These are phyloP conservation scores for Cladosporium velox DNA, from an alignment of 2,329 filamentous ascomycete genomes.

Conservation along the genomic window DNA sequence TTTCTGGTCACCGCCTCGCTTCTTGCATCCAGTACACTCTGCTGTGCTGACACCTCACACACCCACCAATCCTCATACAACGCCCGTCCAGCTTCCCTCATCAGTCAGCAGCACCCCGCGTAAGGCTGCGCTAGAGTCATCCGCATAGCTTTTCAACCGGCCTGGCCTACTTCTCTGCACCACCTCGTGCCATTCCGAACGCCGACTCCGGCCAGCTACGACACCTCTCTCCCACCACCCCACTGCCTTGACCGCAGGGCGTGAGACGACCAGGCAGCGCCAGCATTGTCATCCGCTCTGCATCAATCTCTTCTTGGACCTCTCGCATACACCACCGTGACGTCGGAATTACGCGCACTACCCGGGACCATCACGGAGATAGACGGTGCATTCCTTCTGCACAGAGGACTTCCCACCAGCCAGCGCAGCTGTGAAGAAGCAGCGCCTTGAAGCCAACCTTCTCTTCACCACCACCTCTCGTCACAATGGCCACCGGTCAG, in stretches of 20 bases:
- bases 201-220: slow-evolving; percentile 6
- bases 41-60: not conserved
- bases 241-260: not conserved
- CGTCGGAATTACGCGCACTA: slow-evolving; percentile 12
- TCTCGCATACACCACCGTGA: not conserved
- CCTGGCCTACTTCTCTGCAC: not conserved
- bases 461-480: not conserved
- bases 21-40: not conserved
- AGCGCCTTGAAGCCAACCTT: not conserved
- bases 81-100: not conserved
- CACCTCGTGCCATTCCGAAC: not conserved
- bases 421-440: not conserved
- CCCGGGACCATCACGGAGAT: slow-evolving; percentile 7
- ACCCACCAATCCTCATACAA: not conserved
- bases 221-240: not conserved
- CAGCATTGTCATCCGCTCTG: not conserved
- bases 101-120: slow-evolving; percentile 17
- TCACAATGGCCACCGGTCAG: slow-evolving; percentile 25
- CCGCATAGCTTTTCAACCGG: slow-evolving; percentile 15
- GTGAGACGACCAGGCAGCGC: not conserved
- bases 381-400: not conserved
- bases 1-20: not conserved
- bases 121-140: slow-evolving; percentile 13
- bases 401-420: not conserved
- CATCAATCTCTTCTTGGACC: not conserved